Evolutionary conservation across 1,139 yeast genomes (phyloP).

Genomic region (Suhomyces terraborum): DNA sequence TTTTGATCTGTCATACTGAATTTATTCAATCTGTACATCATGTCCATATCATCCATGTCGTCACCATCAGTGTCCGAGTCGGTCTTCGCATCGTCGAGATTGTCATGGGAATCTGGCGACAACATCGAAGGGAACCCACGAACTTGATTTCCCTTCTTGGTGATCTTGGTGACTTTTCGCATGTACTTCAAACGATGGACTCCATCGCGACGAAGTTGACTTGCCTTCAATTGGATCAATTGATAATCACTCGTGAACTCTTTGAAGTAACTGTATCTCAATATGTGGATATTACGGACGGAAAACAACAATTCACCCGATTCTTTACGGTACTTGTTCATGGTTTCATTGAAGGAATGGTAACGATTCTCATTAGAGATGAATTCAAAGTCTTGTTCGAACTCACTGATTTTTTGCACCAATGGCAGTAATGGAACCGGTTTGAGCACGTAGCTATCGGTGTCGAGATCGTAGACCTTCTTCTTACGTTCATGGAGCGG

Average conservation of each 20-base stretch:
- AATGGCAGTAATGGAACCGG: constrained; percentile 14
- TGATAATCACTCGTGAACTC: constrained; percentile 20
- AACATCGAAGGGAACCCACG: constrained; percentile 7
- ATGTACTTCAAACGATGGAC: constrained; percentile 22
- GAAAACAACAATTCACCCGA: constrained; percentile 22
- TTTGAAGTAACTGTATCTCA: constrained; percentile 33
- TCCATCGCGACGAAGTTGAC: constrained; percentile 13
- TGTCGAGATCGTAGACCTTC: constrained; percentile 20
- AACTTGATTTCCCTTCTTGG: constrained; percentile 3
- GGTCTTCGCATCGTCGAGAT: constrained; percentile 6
- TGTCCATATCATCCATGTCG: constrained; percentile 15
- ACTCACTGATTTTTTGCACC: constrained; percentile 22
- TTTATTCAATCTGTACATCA: constrained; percentile 9
- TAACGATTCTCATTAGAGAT: constrained; percentile 17
- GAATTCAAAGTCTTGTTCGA: constrained; percentile 19
- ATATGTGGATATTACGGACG: constrained; percentile 23
- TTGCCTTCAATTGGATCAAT: constrained; percentile 14
- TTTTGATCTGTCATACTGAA: constrained; percentile 9
- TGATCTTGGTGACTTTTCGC: constrained; percentile 18
- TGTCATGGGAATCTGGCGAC: constrained; percentile 1
- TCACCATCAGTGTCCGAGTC: constrained; percentile 11
- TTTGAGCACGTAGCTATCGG: constrained; percentile 18
- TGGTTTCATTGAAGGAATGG: constrained; percentile 21
- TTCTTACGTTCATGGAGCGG: constrained; percentile 16
- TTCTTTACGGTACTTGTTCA: constrained; percentile 21